Base-by-base conservation (phyloP, 2,329 filamentous ascomycete species). In the Cladophialophora immunda region DNA sequence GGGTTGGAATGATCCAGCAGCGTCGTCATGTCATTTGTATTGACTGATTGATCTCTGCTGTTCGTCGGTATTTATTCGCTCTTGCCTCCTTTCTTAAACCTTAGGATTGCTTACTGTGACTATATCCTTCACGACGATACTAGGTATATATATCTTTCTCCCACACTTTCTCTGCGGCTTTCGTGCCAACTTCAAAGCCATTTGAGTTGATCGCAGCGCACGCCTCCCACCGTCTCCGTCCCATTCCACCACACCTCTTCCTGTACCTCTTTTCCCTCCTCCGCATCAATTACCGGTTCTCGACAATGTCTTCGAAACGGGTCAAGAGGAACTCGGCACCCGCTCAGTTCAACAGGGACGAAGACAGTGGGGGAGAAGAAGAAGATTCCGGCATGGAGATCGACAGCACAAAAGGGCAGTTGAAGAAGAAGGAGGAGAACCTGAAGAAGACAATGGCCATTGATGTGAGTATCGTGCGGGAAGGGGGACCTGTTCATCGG, bases 391-490 rank as follows among this genome's bases (percentile, higher is more conserved):
- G 13, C 4, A 50, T 34, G 19, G 17, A 58, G 30, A 30, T 56
- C 11, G 57, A 64, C 30, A 27, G 47, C 32, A 30, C 34, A 41
- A 54, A 27, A 4, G 9, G 45, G 5, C 34, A 47, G 27, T 45
- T 30, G n/a, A 58, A 38, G 29, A 62, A 59, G 17, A 27, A 47
- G 19, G 64, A 65, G 50, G 58, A 58, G 58, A 67, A 45, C 45
- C 32, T 67, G 55, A 65, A 53, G 57, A 63, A 38, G 22, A 64
- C 52, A 19, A 67, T 65, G 66, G 58, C 61, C 38, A 47, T 64
- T 15, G 66, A 70, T 67, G 68, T 68, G n/a, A 68, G 68, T 70
- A 30, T 30, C 4, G 29, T 30, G 4, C 29, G 4, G 4, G 29
- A 30, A 34, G 32, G 13, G 13, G 11, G 29, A 30, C 29, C 8